These are phyloP conservation scores for Hypholoma fasciculare DNA, from an alignment of 768 basidiomycete genomes.

Conservation along the genomic window DNA sequence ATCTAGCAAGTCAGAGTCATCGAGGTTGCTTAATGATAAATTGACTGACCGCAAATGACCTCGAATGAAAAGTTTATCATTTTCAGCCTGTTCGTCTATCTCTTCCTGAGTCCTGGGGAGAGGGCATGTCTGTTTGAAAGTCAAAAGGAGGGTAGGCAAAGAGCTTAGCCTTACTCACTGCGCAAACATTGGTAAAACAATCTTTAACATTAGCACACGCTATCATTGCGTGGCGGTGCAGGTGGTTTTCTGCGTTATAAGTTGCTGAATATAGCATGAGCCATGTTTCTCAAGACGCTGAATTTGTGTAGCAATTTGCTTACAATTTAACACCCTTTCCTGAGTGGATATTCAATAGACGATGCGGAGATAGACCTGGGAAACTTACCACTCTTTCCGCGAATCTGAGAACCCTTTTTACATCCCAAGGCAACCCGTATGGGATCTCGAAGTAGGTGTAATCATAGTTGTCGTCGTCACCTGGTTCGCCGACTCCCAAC, in stretches of 20 bases:
- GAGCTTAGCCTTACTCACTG: background rate
- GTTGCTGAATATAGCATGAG: no score
- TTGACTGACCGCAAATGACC: background rate
- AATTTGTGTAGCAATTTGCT: no score
- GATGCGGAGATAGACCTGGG: no score
- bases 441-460: conserved; percentile 1
- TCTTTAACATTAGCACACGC: background rate
- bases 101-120: background rate
- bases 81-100: background rate
- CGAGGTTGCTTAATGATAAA: background rate
- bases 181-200: background rate
- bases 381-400: background rate
- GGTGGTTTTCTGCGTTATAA: background rate
- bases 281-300: background rate
- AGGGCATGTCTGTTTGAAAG: background rate
- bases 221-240: background rate
- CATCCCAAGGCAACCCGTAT: conserved; percentile 5
- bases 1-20: background rate
- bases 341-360: background rate
- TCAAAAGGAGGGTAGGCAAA: background rate
- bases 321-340: background rate
- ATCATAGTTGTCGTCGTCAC: conserved; percentile 4
- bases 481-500: background rate
- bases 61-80: background rate
- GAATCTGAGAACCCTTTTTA: background rate